These are phyloP conservation scores for Suillus alpinus DNA, from an alignment of 768 basidiomycete species.

Conservation along the genomic window DNA sequence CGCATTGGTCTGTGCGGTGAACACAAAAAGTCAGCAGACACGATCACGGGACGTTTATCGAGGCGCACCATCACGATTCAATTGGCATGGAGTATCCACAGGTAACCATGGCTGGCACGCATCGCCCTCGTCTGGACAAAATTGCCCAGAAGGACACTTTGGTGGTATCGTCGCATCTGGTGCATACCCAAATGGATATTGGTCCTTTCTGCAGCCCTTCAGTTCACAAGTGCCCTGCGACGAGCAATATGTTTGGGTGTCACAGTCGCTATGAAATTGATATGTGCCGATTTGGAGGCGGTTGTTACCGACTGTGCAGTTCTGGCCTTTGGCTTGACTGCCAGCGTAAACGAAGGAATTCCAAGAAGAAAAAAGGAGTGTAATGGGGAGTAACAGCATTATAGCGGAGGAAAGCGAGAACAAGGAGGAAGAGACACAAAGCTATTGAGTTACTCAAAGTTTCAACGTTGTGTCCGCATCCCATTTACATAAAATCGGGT, in stretches of 20 bases:
- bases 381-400: conserved; percentile 37
- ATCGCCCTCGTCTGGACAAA: conserved; percentile 85
- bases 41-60: background rate
- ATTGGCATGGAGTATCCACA: conserved; percentile 72
- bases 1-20: conserved; percentile 66
- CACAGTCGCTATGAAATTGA: conserved; percentile 78
- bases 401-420: conserved; percentile 2
- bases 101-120: conserved; percentile 57
- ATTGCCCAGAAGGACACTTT: conserved; percentile 58
- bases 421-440: background rate
- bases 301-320: conserved; percentile 56
- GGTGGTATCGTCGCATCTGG: conserved; percentile 48
- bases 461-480: background rate
- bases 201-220: conserved; percentile 73
- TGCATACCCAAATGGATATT: conserved; percentile 71
- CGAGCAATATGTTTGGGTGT: conserved; percentile 65
- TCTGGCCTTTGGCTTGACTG: conserved; percentile 38
- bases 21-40: conserved; percentile 1
- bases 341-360: conserved; percentile 45
- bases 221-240: conserved; percentile 50
- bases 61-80: conserved; percentile 77
- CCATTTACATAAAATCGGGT: background rate
- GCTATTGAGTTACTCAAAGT: background rate
- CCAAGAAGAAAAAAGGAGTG: conserved; percentile 53
- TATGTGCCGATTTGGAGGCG: conserved; percentile 74